Conservation (phyloP, 2,329 filamentous ascomycete species). For the Pestalotiopsis sp. region DNA sequence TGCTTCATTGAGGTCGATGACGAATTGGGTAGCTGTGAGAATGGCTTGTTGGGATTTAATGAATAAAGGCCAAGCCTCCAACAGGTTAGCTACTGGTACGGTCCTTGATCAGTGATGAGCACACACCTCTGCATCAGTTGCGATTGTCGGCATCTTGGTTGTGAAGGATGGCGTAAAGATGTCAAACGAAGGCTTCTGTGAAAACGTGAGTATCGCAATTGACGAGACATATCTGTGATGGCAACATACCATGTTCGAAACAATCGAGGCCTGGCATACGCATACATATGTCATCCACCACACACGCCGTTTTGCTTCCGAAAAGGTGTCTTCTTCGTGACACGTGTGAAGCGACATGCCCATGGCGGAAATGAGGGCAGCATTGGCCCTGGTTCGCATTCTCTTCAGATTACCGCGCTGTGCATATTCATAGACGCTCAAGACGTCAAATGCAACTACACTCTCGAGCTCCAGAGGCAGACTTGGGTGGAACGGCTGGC, state of each 20-base stretch:
- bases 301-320: conserved; percentile 47
- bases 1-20: conserved; percentile 48
- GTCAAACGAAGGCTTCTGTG: conserved; percentile 45
- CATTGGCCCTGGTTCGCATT: conserved; percentile 50
- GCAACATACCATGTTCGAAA: conserved; percentile 48
- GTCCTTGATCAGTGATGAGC: neutral
- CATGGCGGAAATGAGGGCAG: conserved; percentile 50
- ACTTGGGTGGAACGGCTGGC: conserved; percentile 45
- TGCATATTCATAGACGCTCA: conserved; percentile 56
- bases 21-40: conserved; percentile 48
- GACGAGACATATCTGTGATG: conserved; percentile 13
- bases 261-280: conserved; percentile 52
- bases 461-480: conserved; percentile 49
- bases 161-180: conserved; percentile 47
- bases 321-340: conserved; percentile 40
- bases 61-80: conserved; percentile 44
- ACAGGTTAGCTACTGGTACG: conserved; percentile 18
- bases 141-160: conserved; percentile 43
- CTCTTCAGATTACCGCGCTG: conserved; percentile 56
- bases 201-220: neutral
- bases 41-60: conserved; percentile 52
- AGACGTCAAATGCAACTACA: conserved; percentile 48
- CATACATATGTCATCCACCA: conserved; percentile 61
- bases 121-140: conserved; percentile 43
- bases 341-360: conserved; percentile 44